Evolutionary conservation across 495 filamentous ascomycete genomes (phyloP).

Genomic region (Schizothecium vesticola): DNA sequence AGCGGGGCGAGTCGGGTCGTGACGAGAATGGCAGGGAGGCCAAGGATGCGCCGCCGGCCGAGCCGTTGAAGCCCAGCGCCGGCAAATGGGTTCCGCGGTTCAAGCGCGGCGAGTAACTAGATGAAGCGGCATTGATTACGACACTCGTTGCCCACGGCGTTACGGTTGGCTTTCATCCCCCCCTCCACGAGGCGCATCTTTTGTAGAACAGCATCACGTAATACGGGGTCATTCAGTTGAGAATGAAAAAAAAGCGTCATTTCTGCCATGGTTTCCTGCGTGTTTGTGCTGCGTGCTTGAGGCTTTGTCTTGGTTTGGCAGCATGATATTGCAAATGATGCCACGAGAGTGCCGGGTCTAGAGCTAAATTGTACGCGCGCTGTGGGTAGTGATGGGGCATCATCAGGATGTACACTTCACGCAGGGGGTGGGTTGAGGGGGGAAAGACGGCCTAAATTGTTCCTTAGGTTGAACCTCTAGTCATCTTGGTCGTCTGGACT

Average conservation of each 20-base stretch:
- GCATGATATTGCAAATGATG: background rate
- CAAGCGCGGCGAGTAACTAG: constrained; percentile 23
- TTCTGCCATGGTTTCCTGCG: background rate
- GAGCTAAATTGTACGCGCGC: background rate
- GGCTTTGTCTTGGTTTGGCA: background rate
- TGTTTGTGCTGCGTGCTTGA: background rate
- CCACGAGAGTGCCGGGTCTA: background rate
- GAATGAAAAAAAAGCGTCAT: constrained; percentile 17
- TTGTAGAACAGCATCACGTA: constrained; percentile 29
- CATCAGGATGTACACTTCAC: background rate
- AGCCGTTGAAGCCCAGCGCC: constrained; percentile 39
- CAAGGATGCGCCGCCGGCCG: constrained; percentile 26
- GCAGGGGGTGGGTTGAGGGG: no score
- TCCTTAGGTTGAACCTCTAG: background rate
- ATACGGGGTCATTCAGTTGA: constrained; percentile 20
- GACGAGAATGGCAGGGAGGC: constrained; percentile 19
- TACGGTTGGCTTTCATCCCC: constrained; percentile 14
- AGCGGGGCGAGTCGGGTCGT: constrained; percentile 28
- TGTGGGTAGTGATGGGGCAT: background rate
- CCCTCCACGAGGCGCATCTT: constrained; percentile 20
- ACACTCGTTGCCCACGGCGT: constrained; percentile 19
- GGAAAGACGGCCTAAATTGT: background rate
- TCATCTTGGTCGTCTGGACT: background rate
- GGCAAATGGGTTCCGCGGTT: constrained; percentile 44
- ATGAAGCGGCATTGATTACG: constrained; percentile 6